These are phyloP conservation scores for Fibroporia radiculosa DNA, from an alignment of 768 basidiomycete genomes.

Conservation along the genomic window DNA sequence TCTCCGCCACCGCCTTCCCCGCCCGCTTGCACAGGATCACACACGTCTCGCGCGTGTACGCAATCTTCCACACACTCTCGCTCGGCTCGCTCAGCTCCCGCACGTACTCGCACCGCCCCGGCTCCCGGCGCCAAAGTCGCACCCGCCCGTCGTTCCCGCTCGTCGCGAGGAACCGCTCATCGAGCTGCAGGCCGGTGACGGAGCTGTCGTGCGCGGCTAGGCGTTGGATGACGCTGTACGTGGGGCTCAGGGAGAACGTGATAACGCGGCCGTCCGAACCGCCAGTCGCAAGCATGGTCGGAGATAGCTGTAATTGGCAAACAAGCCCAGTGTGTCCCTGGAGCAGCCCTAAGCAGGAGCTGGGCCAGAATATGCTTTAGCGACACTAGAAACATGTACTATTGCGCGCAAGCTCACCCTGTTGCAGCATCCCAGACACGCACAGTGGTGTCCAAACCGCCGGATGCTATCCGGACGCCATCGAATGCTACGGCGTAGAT, in stretches of 20 bases:
- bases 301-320: conserved; percentile 79
- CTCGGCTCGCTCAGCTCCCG: conserved; percentile 71
- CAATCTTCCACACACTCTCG: conserved; percentile 86
- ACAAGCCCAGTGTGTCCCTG: conserved; percentile 92
- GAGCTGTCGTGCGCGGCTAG: conserved; percentile 86
- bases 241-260: conserved; percentile 49
- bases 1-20: conserved; percentile 82
- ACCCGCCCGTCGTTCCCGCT: conserved; percentile 84
- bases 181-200: conserved; percentile 84
- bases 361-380: conserved; percentile 21
- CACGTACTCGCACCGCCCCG: conserved; percentile 33
- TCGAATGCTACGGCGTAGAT: conserved; percentile 91
- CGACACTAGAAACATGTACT: not conserved
- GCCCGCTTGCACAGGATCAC: conserved; percentile 76
- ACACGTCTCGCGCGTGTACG: conserved; percentile 61
- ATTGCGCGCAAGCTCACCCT: conserved; percentile 47
- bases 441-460: conserved; percentile 90
- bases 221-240: conserved; percentile 39
- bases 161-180: conserved; percentile 72
- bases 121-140: conserved; percentile 49
- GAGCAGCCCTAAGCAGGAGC: conserved; percentile 74
- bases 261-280: conserved; percentile 86
- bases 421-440: conserved; percentile 83
- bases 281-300: conserved; percentile 66
- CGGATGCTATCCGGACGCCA: conserved; percentile 73